Conservation (phyloP, 345 rosid species). For the Eucalyptus guilfoylei region DNA sequence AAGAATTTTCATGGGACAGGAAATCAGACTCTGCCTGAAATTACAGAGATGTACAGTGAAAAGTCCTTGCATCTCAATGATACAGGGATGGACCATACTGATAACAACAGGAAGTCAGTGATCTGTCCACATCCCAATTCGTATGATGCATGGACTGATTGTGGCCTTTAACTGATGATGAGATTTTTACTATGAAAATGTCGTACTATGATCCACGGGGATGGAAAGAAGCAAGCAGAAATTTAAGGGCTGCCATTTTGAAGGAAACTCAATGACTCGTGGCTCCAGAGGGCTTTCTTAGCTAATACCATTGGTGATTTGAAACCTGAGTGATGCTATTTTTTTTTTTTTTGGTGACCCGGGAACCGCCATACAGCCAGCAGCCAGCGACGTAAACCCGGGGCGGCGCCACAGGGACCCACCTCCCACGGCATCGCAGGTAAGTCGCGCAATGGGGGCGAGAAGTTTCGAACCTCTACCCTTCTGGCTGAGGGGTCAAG, state of each 20-base stretch:
- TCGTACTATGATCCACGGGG: background rate
- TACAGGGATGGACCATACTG: background rate
- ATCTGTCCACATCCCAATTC: background rate
- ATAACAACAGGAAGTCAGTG: background rate
- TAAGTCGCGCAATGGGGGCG: too few species aligned
- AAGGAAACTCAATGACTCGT: background rate
- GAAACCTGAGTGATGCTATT: background rate
- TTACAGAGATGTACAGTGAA: background rate
- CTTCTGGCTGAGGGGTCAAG: too few species aligned
- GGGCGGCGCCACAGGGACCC: too few species aligned
- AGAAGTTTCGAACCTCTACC: too few species aligned
- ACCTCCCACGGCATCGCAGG: too few species aligned
- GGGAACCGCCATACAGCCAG: too few species aligned
- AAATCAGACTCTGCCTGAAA: background rate
- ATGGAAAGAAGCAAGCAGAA: background rate
- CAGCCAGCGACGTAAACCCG: accelerated
- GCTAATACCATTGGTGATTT: background rate
- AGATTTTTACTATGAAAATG: background rate
- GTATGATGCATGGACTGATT: background rate
- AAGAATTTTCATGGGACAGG: background rate
- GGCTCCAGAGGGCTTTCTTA: background rate
- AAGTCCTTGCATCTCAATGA: background rate
- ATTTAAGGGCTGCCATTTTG: background rate
- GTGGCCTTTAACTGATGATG: background rate
- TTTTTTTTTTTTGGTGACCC: too few species aligned